Evolutionary conservation across 2,329 filamentous ascomycete genomes (phyloP).

Genomic region (Hypoxylon sp.): DNA sequence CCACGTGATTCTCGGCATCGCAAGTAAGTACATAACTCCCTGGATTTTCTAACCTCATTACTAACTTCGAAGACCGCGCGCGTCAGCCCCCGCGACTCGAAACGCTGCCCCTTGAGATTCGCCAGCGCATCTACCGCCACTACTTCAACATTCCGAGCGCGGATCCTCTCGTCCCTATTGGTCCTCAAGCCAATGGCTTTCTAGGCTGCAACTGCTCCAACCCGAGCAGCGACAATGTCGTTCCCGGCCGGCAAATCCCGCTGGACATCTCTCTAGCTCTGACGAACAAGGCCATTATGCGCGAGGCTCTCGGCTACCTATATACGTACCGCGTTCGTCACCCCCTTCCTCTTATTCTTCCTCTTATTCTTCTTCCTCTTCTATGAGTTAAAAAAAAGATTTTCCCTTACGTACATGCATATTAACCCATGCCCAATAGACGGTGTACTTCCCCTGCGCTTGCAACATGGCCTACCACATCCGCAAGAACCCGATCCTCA

Average conservation of each 20-base stretch:
- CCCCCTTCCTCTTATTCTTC: not conserved
- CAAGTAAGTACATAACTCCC: not conserved
- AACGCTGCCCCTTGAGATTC: not conserved
- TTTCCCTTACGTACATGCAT: not conserved
- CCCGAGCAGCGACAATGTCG: not conserved
- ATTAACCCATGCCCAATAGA: not conserved
- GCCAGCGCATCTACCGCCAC: not conserved
- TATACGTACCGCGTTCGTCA: not conserved
- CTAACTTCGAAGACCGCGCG: not conserved
- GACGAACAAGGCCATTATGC: not conserved
- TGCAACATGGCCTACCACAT: not conserved
- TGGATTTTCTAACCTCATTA: not conserved
- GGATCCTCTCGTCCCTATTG: not conserved
- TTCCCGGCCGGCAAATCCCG: not conserved
- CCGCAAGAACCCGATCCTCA: not conserved
- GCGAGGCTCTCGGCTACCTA: not conserved
- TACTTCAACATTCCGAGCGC: not conserved
- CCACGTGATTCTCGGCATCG: not conserved
- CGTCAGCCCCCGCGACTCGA: not conserved
- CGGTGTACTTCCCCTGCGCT: not conserved
- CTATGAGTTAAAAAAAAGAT: too few relatives aligned
- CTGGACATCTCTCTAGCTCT: not conserved
- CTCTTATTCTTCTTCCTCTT: not conserved
- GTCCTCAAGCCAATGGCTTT: not conserved
- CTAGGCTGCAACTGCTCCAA: not conserved